These are phyloP conservation scores for Alnus rubra DNA, from an alignment of 306 rosid genomes.

Conservation along the genomic window DNA sequence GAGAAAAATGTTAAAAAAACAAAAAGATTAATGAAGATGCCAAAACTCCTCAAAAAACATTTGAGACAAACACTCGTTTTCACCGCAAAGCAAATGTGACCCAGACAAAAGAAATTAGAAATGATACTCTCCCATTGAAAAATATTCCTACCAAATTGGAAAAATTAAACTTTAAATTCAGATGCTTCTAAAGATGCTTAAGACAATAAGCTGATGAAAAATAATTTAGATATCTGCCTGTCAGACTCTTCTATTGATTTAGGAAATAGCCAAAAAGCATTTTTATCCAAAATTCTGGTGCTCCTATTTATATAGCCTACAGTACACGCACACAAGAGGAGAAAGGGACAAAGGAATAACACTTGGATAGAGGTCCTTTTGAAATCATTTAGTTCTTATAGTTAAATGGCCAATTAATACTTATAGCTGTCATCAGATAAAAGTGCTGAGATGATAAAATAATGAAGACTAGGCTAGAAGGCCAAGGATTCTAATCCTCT, in stretches of 20 bases:
- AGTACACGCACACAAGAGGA: background rate
- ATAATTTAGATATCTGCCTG: background rate
- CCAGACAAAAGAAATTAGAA: background rate
- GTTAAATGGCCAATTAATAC: background rate
- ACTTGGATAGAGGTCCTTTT: too few species aligned
- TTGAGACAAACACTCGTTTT: background rate
- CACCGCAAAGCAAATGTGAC: background rate
- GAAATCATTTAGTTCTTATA: background rate
- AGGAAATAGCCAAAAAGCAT: background rate
- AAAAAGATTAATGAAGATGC: conserved; percentile 14
- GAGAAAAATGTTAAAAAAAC: conserved; percentile 13
- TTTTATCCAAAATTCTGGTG: background rate
- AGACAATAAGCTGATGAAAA: background rate
- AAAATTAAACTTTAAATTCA: background rate
- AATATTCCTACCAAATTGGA: background rate
- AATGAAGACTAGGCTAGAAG: background rate
- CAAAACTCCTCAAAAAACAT: background rate
- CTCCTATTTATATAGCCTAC: background rate
- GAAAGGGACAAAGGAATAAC: background rate
- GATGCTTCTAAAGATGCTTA: background rate
- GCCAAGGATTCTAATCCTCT: background rate
- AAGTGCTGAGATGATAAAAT: background rate
- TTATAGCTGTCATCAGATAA: background rate
- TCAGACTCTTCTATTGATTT: background rate
- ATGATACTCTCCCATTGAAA: background rate